Evolutionary conservation across 495 filamentous ascomycete species (phyloP).

Genomic region (Penicillium crystallinum): DNA sequence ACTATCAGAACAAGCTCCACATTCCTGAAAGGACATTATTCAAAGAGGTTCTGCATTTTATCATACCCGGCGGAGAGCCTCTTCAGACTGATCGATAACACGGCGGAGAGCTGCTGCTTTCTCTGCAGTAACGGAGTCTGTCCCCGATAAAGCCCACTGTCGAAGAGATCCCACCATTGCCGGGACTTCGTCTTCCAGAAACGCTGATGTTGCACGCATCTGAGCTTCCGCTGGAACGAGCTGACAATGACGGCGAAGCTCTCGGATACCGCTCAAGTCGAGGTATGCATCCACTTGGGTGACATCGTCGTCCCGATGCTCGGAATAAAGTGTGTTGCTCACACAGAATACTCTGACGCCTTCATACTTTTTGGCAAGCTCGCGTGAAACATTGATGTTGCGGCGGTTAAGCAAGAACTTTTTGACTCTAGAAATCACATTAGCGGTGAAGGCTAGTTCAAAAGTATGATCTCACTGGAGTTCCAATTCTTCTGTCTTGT

Average conservation of each 20-base stretch:
- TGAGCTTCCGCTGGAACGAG: conserved; percentile 25
- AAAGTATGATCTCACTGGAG: conserved; percentile 8
- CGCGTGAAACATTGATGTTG: conserved; percentile 5
- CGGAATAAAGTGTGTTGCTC: conserved; percentile 27
- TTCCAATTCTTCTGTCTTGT: conserved; percentile 3
- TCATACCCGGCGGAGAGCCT: conserved; percentile 12
- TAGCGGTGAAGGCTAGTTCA: background rate
- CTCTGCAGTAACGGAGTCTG: conserved; percentile 5
- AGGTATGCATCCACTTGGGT: conserved; percentile 14
- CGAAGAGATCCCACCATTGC: conserved; percentile 19
- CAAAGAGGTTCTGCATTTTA: background rate
- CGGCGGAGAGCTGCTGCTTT: conserved; percentile 10
- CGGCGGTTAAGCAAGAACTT: conserved; percentile 2
- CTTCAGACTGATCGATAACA: conserved; percentile 4
- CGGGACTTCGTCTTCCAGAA: conserved; percentile 19
- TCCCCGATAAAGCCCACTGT: conserved; percentile 20
- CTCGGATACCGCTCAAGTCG: conserved; percentile 23
- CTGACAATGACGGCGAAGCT: conserved; percentile 29
- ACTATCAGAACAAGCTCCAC: background rate
- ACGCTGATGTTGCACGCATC: conserved; percentile 14
- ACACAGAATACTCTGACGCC: conserved; percentile 27
- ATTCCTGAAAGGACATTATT: background rate
- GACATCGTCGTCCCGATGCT: conserved; percentile 5
- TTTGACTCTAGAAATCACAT: background rate
- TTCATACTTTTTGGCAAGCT: conserved; percentile 1